Evolutionary conservation across 2,329 filamentous ascomycete species (phyloP), one percentile per base, ranked within the genome.

Genomic region (Escovopsis sp.): DNA sequence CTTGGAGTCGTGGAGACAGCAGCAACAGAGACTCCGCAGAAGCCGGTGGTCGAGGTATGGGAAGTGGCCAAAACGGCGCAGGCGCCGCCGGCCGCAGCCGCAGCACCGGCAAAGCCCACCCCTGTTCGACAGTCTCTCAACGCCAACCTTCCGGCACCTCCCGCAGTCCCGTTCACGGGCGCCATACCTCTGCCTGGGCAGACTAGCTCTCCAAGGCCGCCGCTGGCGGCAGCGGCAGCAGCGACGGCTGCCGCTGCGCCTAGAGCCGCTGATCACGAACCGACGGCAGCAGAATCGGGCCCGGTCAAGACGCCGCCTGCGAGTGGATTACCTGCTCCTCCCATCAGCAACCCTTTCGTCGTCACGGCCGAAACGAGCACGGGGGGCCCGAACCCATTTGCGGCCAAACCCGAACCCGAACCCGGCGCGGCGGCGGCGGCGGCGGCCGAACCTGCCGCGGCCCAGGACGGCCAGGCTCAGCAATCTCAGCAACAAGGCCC

Each of bases 21-120:
- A 11, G 85, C 80, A 0, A 69, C 68, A n/a, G 80, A 93, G 33
- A 94, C 87, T 1, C 88, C 88, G 0, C 68, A 88, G 47, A 77
- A 76, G 51, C 74, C 86, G 1, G 85, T 96, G 4, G 72, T 64
- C 9, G 86, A 94, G 55, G 87, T 94, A 1, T 94, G 84, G 82
- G 76, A 79, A 43, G 62, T 82, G 36, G 86, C 80, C 0, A 87
- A 88, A 57, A 64, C 35, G 15, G 49, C 57, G 16, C 52, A 54
- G 28, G 45, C 53, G 13, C 45, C 50, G n/a, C 48, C 51, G 18
- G 41, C 46, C 21, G 39, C 39, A n/a, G 41, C 36, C 21, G 34
- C 35, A 21, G 36, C 29, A 10, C 34, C 38, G 10, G 37, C 42
- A 10, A 51, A 50, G 37, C 39, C 45, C 9, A 41, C 45, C 10